These are phyloP conservation scores for Fistulinella cinereoalba DNA, from an alignment of 1,284 basidiomycete genomes.

Conservation along the genomic window DNA sequence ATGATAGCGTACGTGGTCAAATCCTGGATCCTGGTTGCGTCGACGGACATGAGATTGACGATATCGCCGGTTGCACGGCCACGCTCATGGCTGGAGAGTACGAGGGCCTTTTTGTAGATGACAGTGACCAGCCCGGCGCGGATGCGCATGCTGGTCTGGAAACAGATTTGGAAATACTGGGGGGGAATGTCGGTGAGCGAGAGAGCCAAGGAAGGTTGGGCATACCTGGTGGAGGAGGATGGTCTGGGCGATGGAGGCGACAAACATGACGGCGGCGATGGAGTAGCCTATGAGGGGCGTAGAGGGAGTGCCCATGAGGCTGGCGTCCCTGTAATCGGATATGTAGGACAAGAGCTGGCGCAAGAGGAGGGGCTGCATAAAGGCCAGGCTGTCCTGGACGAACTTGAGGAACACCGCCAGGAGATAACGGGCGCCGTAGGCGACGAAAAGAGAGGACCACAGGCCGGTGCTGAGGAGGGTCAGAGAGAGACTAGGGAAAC, in stretches of 20 bases:
- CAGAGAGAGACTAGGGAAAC: constrained; percentile 3
- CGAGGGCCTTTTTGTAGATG: constrained; percentile 85
- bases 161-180: constrained; percentile 80
- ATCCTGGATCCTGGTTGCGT: constrained; percentile 84
- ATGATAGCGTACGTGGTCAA: constrained; percentile 80
- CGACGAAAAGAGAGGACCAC: constrained; percentile 67
- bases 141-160: constrained; percentile 88
- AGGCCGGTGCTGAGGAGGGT: constrained; percentile 41
- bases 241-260: constrained; percentile 74
- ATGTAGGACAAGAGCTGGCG: constrained; percentile 82
- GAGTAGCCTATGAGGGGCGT: constrained; percentile 64
- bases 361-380: constrained; percentile 88
- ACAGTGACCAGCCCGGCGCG: constrained; percentile 83
- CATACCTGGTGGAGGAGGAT: constrained; percentile 83
- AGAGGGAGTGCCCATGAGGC: constrained; percentile 25
- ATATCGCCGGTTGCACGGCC: constrained; percentile 84
- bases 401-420: constrained; percentile 70
- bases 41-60: constrained; percentile 90
- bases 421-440: constrained; percentile 80
- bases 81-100: constrained; percentile 83
- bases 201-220: background rate
- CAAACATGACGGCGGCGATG: constrained; percentile 79
- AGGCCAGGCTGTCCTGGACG: constrained; percentile 76
- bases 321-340: constrained; percentile 57
- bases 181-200: background rate